phyloP scores from a whole-genome alignment of 805 yeast genomes.

The Torulaspora indica region DNA sequence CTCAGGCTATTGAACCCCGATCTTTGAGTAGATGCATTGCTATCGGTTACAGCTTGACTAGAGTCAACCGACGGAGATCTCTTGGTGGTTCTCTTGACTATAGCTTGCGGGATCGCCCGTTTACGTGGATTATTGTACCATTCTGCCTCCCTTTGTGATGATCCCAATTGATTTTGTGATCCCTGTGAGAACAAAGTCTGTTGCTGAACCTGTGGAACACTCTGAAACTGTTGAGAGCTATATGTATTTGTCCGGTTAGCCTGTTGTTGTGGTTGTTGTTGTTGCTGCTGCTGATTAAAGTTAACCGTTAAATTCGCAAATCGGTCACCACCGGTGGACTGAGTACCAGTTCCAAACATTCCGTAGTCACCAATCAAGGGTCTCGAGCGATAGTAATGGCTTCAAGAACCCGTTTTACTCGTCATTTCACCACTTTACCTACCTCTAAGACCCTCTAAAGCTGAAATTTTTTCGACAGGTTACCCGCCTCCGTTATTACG shows the following conservation, averaged over 20 bases:
- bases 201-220: conserved; percentile 28
- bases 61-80: conserved; percentile 15
- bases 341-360: conserved; percentile 15
- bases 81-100: conserved; percentile 40
- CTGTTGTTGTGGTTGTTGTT: conserved; percentile 19
- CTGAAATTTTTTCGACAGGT: conserved; percentile 4
- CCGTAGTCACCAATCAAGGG: background rate
- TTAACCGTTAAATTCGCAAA: conserved; percentile 25
- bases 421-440: conserved; percentile 1
- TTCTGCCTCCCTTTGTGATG: conserved; percentile 27
- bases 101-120: conserved; percentile 45
- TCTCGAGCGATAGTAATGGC: background rate
- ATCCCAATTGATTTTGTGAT: conserved; percentile 3
- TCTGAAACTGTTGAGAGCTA: conserved; percentile 20
- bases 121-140: conserved; percentile 44
- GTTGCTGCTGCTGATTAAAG: conserved; percentile 24
- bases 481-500: background rate
- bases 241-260: conserved; percentile 33
- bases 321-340: conserved; percentile 14
- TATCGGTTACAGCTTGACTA: conserved; percentile 7
- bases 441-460: background rate
- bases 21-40: conserved; percentile 10
- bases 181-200: conserved; percentile 19
- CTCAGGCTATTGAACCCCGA: conserved; percentile 38
- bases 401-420: too few relatives aligned